Base-by-base conservation (phyloP, 768 basidiomycete species). In the Termitomyces sp. region DNA sequence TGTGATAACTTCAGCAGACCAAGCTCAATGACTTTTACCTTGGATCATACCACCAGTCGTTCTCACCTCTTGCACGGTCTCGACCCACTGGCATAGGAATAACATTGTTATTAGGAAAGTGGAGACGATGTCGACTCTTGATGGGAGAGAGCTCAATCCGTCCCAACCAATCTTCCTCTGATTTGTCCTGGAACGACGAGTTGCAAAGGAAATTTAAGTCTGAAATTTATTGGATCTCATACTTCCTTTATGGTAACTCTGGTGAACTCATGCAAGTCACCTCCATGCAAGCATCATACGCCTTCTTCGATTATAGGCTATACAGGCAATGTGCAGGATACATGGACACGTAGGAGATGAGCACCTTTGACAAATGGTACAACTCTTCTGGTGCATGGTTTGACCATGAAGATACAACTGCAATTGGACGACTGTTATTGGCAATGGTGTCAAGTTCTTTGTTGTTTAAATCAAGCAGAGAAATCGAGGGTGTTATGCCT, bases 121-220 rank as follows among this genome's bases (percentile, higher is more conserved):
- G 59, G 57, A 83, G 73, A 64, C 82, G 71, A 63, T 87, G 83
- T 56, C 84, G 81, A 50, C 74, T 78, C 66, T 86, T 82, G 14
- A 67, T 59, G 26, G 74, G 71, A 13, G 77, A 78, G 23, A 86
- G 63, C 63, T 84, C 81, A 58, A 87, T 85, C 41, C 73, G 72
- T 49, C 68, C 76, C 33, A 87, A 69, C 86, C 86, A 88, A 79
- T 30, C 82, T 72, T 4, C 84, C 86, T 30, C 86, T 86, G 47
- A 88, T 86, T 56, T 84, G 80, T 4, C 82, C 82, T 0, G 86
- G 85, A 0, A 87, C 75, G 59, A 88, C 74, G 5, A 86, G 68
- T n/a, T 86, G 77, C n/a, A 88, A 65, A 0, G 86, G 86, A 63
- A 77, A 85, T 12, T 79, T 77, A 8, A 88, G 48, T 4, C 59